Evolutionary conservation across 495 filamentous ascomycete genomes (phyloP).

Genomic region (Xylaria telfairii): DNA sequence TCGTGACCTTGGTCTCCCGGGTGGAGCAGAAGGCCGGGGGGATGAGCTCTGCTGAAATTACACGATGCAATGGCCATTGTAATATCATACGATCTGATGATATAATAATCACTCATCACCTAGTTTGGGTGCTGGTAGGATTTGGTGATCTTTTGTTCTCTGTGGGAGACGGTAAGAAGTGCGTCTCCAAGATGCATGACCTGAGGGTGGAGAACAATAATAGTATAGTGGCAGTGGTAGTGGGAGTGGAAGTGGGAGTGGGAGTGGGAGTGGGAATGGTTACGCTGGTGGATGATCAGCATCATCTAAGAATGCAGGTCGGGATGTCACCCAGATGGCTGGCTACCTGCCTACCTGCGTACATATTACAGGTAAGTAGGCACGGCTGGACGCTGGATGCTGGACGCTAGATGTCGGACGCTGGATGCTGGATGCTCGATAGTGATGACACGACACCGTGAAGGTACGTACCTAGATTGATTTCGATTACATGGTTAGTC

Average conservation of each 20-base stretch:
- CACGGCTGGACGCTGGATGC: neutral
- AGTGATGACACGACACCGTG: neutral
- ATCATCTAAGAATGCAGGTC: neutral
- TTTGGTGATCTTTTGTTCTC: neutral
- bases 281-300: neutral
- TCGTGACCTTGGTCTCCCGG: neutral
- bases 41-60: neutral
- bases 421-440: neutral
- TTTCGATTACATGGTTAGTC: conserved; percentile 1
- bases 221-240: no score
- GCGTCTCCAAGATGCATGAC: neutral
- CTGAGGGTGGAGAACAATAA: conserved; percentile 4
- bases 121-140: neutral
- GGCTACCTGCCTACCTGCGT: no score
- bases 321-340: conserved; percentile 7
- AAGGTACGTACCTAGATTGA: neutral
- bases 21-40: neutral
- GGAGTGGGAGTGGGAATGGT: no score
- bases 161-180: neutral
- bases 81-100: conserved; percentile 10
- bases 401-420: neutral
- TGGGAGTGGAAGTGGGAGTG: no score
- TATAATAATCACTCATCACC: neutral
- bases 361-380: neutral
- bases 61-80: conserved; percentile 12